Base-by-base conservation (phyloP, 768 basidiomycete genomes). In the Lactifluus piperatus region DNA sequence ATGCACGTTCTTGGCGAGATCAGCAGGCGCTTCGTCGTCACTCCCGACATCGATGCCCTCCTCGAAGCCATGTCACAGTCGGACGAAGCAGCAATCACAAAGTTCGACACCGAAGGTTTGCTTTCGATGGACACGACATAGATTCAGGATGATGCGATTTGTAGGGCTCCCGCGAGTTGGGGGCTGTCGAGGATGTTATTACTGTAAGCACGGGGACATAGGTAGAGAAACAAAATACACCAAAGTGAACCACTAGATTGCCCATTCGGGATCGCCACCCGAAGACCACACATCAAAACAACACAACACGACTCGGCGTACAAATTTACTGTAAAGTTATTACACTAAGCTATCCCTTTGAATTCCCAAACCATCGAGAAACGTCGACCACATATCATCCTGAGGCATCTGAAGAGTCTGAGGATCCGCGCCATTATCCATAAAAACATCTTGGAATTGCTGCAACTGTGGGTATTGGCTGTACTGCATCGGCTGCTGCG, bases 1-100 rank as follows among this genome's bases (percentile, higher is more conserved):
- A 71, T 92, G 22, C 77, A 77, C 37, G 83, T 94, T 4, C 75
- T 97, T 0, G 94, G 93, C n/a, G 86, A 93, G 68, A 81, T 95
- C 49, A 85, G 86, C 74, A 86, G 86, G 70, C 83, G 86, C 57
- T 95, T 91, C 67, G 78, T 89, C 24, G 85, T 86, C 36, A 87
- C 91, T 0, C 94, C 94, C 0, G 83, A 97, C 66, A 76, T 95
- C 20, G 88, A 94, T 47, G 72, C 80, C 0, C 75, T 97, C 26
- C 74, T 97, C 9, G 67, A 75, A 7, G 82, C 84, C 13, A 78
- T 93, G 77, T 83, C 85, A 51, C 63, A 73, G 24, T 76, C 77
- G 18, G 82, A 85, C 52, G 68, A 68, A 29, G 65, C 66, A 5
- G 64, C 71, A 13, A 52, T 55, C 16, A 39, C 64, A 24, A 55